Evolutionary conservation across 2,329 filamentous ascomycete species (phyloP), one percentile per base, ranked within the genome.

Genomic region (Fusarium redolens): DNA sequence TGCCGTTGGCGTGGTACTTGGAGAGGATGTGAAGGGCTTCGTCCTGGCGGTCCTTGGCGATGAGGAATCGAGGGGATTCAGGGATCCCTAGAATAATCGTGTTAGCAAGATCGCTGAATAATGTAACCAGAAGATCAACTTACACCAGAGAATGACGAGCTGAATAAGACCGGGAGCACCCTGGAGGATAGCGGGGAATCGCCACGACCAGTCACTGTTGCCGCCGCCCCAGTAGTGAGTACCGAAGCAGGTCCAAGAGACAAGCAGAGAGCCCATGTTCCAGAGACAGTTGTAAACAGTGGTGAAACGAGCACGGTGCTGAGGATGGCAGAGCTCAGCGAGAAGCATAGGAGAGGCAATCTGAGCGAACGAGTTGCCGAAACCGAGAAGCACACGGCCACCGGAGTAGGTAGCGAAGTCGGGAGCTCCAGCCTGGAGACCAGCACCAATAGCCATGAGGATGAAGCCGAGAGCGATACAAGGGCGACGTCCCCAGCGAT

Each of bases 261-360:
- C 89, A 48, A 91, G 77, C n/a, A 86, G 78, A n/a, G 85, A 84
- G 30, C 89, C 90, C 60, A 90, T 79, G 78, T 92, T 91, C 90
- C 90, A 93, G 56, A 92, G 81, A 74, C 89, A 91, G 80, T 92
- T 92, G 81, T 92, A 92, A 58, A 92, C 85, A 22, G 90, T 86
- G 1, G 90, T 92, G 48, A 92, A 85, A n/a, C 87, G 87, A 37
- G 87, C 90, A 77, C 91, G 88, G 77, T 93, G 90, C 77, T 92
- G 91, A 31, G 91, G 90, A 76, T 92, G 91, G 81, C 87, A 89
- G 65, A 92, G 86, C 82, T 92, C 91, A 14, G 89, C 89, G 11
- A 92, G 85, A 12, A 92, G 84, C 55, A 92, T 83, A 4, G 90
- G 90, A 20, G 90, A 90, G 5, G 88, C 86, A 81, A 91, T 88